A percentile compares a stretch with the other conserved stretches of the same genome.
These are phyloP conservation scores for Fraxinus anomala DNA, from an alignment of 257 asterid species.

Conservation along the genomic window DNA sequence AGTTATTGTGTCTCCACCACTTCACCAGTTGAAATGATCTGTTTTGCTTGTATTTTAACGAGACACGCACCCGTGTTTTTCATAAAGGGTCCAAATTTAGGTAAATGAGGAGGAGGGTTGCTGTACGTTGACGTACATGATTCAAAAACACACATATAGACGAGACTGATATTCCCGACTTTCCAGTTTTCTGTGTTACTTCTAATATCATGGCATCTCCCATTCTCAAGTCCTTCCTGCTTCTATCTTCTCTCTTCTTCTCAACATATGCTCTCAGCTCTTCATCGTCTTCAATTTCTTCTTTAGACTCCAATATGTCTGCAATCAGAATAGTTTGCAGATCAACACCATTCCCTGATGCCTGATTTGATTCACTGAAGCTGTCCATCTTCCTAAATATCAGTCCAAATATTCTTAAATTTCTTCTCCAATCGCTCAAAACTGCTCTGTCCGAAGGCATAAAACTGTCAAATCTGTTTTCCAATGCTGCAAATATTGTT, in stretches of 20 bases:
- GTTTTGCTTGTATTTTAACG: neutral
- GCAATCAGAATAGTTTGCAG: conserved; percentile 45
- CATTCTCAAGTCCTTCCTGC: conserved; percentile 16
- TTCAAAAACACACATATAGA: neutral
- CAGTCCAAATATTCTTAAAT: conserved; percentile 47
- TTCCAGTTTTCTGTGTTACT: neutral
- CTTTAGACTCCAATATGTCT: conserved; percentile 31
- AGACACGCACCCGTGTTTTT: no score
- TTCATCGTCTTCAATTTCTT: conserved; percentile 33
- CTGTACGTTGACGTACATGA: no score
- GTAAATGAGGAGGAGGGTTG: neutral
- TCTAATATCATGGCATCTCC: conserved; percentile 29
- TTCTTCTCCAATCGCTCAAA: conserved; percentile 56
- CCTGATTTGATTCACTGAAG: conserved; percentile 57
- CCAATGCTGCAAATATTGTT: conserved; percentile 41
- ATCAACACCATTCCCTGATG: conserved; percentile 63
- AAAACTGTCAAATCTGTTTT: conserved; percentile 49
- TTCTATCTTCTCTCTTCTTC: conserved; percentile 30
- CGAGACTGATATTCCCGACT: neutral
- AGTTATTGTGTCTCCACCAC: neutral
- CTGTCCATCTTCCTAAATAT: conserved; percentile 59
- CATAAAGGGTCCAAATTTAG: neutral
- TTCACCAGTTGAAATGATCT: neutral
- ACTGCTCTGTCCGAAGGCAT: conserved; percentile 53
- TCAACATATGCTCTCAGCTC: conserved; percentile 22